Base-by-base conservation (phyloP, 2,329 filamentous ascomycete genomes). In the Aspergillus ochraceoroseus region DNA sequence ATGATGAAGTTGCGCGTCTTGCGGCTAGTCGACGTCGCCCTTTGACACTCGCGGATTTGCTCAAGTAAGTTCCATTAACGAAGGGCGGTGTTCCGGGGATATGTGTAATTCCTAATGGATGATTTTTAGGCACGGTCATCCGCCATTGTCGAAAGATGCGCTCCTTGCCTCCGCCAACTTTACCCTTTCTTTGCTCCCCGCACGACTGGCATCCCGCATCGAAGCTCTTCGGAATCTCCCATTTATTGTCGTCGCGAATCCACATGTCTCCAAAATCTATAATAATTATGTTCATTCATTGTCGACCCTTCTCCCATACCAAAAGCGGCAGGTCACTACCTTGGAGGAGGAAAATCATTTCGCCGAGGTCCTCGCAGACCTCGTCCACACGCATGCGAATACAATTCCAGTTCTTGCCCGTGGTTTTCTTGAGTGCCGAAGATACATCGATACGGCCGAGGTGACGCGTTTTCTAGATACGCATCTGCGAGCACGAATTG, bases 181-280 rank as follows among this genome's bases (percentile, higher is more conserved):
- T 70, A 94, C 92, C 8, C 83, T 96, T 51, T 86, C 83, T 18
- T 84, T 95, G 38, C 81, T 96, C 7, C 92, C 92, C 9, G 85
- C 92, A 34, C 87, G 92, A 25, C 81, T 98, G 17, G 92, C 92
- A 17, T 87, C 94, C 62, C 87, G 92, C 41, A 94, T 98, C 50
- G 86, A 95, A 63, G 87, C 88, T 29, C 74, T 98, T 12, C 83
- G 89, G 49, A 95, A 94, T 61, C 79, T 98, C 6, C 92, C 92
- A 0, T 98, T 90, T 66, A 96, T 98, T 50, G 90, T 98, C 40
- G 92, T 98, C 17, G 89, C 90, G n/a, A 96, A 98, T 62, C 87
- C 88, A 1, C 87, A 95, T 62, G 88, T 98, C 53, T 85, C 83
- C 17, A 83, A 84, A 56, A 98, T 98, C 51, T 95, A 96, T 72